phyloP scores from a whole-genome alignment of 2,329 filamentous ascomycete species.

The Claviceps spartinae region DNA sequence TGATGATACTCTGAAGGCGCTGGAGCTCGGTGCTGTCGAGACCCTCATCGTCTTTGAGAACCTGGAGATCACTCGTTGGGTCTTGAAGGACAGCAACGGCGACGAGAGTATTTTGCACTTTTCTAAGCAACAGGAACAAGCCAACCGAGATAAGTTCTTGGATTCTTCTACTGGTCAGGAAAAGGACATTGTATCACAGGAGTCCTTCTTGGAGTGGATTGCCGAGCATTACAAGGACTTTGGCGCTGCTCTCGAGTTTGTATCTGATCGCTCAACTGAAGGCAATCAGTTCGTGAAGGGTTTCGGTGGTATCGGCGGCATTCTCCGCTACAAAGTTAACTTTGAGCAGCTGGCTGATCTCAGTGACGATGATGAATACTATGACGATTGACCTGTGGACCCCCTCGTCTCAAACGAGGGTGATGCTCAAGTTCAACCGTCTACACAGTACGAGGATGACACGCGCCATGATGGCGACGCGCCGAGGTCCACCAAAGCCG shows the following conservation, averaged over 20 bases:
- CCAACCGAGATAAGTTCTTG: conserved; percentile 71
- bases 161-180: conserved; percentile 93
- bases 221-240: conserved; percentile 98
- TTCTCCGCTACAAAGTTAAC: conserved; percentile 99
- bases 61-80: conserved; percentile 84
- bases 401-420: conserved; percentile 82
- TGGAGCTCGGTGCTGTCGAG: conserved; percentile 92
- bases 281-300: conserved; percentile 99
- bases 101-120: conserved; percentile 68
- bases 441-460: conserved; percentile 29
- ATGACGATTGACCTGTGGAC: conserved; percentile 82
- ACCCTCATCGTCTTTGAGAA: conserved; percentile 95
- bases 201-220: conserved; percentile 98
- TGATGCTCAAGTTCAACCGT: conserved; percentile 49
- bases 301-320: conserved; percentile 94
- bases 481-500: conserved; percentile 30
- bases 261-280: conserved; percentile 92
- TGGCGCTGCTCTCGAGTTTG: conserved; percentile 88
- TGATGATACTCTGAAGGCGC: conserved; percentile 90
- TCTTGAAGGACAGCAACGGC: conserved; percentile 67
- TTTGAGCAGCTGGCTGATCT: conserved; percentile 95
- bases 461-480: conserved; percentile 26
- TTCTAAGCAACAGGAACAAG: conserved; percentile 61
- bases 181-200: conserved; percentile 83
- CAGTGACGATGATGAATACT: conserved; percentile 92